Percentiles rank a stretch among this genome's conserved stretches.
Conservation (phyloP, 805 yeast genomes). For the Wickerhamomyces canadensis region DNA sequence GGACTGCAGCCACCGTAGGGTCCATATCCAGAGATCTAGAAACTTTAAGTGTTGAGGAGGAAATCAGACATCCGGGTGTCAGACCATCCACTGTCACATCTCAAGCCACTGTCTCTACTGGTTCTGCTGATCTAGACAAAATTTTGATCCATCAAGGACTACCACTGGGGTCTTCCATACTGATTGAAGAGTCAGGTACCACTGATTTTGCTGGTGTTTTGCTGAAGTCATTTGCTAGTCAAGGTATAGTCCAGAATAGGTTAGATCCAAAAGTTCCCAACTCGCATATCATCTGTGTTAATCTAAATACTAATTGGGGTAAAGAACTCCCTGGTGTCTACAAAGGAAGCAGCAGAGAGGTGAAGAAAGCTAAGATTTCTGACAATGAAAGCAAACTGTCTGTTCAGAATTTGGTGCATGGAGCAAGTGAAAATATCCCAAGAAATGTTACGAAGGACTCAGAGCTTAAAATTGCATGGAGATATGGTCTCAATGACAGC, state of each 20-base stretch:
- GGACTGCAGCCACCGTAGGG: slow-evolving; percentile 1
- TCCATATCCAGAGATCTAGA: slow-evolving; percentile 5
- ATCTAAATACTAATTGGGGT: slow-evolving; percentile 53
- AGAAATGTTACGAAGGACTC: slow-evolving; percentile 10
- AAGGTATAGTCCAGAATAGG: slow-evolving; percentile 67
- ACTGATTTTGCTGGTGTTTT: slow-evolving; percentile 81
- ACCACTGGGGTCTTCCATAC: slow-evolving; percentile 67
- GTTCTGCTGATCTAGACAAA: slow-evolving; percentile 69
- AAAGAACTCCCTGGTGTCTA: slow-evolving; percentile 73
- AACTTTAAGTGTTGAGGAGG: slow-evolving; percentile 10
- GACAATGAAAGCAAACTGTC: slow-evolving; percentile 59
- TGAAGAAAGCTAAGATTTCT: slow-evolving; percentile 51
- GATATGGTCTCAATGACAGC: slow-evolving; percentile 57
- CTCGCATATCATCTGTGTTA: slow-evolving; percentile 62
- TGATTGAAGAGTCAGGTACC: slow-evolving; percentile 79
- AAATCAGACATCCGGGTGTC: slow-evolving; percentile 42
- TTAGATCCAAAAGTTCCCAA: slow-evolving; percentile 33
- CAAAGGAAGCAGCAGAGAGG: slow-evolving; percentile 60
- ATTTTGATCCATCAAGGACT: slow-evolving; percentile 77
- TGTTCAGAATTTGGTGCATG: slow-evolving; percentile 57
- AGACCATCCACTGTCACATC: slow-evolving; percentile 73
- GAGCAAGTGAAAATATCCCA: slow-evolving; percentile 7
- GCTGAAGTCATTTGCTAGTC: slow-evolving; percentile 65
- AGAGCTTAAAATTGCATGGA: slow-evolving; percentile 89
- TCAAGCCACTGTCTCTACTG: slow-evolving; percentile 74